These are phyloP conservation scores for Entelexis sorbosivorans DNA, from an alignment of 1,139 yeast species.

Conservation along the genomic window DNA sequence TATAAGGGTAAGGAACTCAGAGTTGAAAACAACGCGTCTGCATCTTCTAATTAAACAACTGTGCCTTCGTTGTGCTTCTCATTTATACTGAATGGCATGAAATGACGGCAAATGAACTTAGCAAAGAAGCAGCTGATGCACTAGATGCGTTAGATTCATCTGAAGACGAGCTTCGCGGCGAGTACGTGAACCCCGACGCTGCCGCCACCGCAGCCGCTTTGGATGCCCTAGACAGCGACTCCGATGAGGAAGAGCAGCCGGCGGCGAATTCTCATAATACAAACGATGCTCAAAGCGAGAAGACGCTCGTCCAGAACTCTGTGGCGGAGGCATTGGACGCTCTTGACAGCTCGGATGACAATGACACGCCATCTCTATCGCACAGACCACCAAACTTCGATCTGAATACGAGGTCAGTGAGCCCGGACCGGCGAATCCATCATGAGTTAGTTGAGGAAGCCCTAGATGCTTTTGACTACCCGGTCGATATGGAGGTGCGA, in stretches of 20 bases:
- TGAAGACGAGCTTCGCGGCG: conserved; percentile 1
- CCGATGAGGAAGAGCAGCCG: neutral
- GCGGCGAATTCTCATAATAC: no score
- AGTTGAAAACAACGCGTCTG: neutral
- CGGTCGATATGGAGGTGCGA: conserved; percentile 71
- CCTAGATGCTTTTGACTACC: conserved; percentile 55
- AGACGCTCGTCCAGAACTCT: neutral
- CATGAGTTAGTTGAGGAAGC: conserved; percentile 40
- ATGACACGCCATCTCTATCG: neutral
- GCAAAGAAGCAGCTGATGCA: neutral
- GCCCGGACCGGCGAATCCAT: conserved; percentile 3
- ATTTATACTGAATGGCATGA: neutral
- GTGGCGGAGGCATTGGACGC: neutral
- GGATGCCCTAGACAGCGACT: neutral
- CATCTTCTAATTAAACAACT: neutral
- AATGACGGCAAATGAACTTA: neutral
- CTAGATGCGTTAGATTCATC: conserved; percentile 1
- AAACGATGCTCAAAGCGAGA: no score
- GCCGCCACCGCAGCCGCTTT: conserved; percentile 3
- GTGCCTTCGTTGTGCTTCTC: neutral
- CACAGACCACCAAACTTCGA: neutral
- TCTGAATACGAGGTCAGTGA: neutral
- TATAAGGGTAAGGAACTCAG: no score
- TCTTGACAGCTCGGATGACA: neutral
- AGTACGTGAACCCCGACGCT: neutral